A percentile compares a stretch with the other conserved stretches of the same genome.
Evolutionary conservation across 2,329 filamentous ascomycete species (phyloP).

Genomic region (Colletotrichum magnum): DNA sequence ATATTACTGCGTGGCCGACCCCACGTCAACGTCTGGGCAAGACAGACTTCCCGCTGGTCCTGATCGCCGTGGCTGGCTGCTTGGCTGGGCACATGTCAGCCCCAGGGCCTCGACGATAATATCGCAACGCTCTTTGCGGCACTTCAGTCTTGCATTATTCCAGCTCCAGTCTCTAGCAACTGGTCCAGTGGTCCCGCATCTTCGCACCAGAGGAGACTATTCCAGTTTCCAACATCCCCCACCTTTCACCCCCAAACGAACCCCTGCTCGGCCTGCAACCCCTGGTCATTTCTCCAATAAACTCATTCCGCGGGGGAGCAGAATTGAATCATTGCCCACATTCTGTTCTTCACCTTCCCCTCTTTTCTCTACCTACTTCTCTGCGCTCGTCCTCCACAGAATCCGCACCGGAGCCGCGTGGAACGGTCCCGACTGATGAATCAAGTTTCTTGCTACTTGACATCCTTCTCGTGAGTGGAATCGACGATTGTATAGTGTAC

Average conservation of each 20-base stretch:
- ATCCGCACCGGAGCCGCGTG: not conserved
- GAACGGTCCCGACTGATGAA: conserved; percentile 2
- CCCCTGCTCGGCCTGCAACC: conserved; percentile 14
- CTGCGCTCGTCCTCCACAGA: not conserved
- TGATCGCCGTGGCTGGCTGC: conserved; percentile 15
- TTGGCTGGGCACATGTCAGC: conserved; percentile 37
- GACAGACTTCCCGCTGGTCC: conserved; percentile 33
- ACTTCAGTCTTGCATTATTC: conserved; percentile 7
- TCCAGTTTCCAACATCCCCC: conserved; percentile 9
- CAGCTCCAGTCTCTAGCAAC: not conserved
- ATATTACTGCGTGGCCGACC: not conserved
- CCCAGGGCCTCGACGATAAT: not conserved
- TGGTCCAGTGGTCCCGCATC: not conserved
- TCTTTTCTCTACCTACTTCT: conserved; percentile 26
- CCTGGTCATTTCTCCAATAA: conserved; percentile 28
- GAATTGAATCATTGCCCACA: conserved; percentile 19
- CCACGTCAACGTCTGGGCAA: conserved; percentile 1
- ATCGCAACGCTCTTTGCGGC: conserved; percentile 2
- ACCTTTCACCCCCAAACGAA: not conserved
- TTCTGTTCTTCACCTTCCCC: conserved; percentile 28
- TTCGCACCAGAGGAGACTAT: conserved; percentile 27
- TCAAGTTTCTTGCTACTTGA: not conserved
- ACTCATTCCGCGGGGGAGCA: conserved; percentile 28
- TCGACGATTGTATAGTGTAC: not conserved
- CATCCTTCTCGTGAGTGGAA: not conserved